These are phyloP conservation scores for Paraconiothyrium brasiliense DNA, from an alignment of 2,329 filamentous ascomycete species.

Conservation along the genomic window DNA sequence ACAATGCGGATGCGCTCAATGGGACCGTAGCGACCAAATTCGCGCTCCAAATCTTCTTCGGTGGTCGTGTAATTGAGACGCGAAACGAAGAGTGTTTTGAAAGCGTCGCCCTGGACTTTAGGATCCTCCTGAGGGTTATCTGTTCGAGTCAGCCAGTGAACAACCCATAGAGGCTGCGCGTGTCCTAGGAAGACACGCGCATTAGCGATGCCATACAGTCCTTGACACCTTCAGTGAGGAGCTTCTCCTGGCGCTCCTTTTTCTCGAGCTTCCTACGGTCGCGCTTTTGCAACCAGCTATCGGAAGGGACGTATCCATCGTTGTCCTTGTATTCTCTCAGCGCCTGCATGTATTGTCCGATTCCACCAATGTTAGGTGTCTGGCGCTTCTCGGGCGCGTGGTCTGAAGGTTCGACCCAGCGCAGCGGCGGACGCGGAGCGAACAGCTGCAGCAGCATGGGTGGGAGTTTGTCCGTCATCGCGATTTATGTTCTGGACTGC, in stretches of 20 bases:
- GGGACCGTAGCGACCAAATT: constrained; percentile 91
- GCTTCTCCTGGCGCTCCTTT: constrained; percentile 70
- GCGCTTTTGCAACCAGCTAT: constrained; percentile 90
- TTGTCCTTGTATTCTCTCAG: constrained; percentile 81
- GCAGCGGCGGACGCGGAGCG: constrained; percentile 88
- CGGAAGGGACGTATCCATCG: constrained; percentile 80
- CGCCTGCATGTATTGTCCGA: constrained; percentile 78
- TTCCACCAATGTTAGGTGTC: constrained; percentile 75
- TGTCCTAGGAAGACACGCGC: background rate
- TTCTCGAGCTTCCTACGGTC: constrained; percentile 87
- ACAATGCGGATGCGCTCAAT: constrained; percentile 95
- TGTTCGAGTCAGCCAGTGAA: constrained; percentile 49
- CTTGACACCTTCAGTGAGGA: constrained; percentile 70
- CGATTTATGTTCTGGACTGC: constrained; percentile 46
- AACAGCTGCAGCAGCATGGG: constrained; percentile 93
- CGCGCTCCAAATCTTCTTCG: constrained; percentile 88
- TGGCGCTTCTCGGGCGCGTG: constrained; percentile 82
- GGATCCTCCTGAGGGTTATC: constrained; percentile 85
- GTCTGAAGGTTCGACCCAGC: constrained; percentile 86
- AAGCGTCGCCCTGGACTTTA: constrained; percentile 91
- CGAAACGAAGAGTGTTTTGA: constrained; percentile 92
- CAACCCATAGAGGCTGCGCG: background rate
- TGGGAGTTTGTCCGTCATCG: constrained; percentile 96
- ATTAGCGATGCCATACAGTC: constrained; percentile 62
- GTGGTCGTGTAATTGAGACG: constrained; percentile 89